Evolutionary conservation across 164 flowering plant species (phyloP).

Genomic region (Warburgia ugandensis): DNA sequence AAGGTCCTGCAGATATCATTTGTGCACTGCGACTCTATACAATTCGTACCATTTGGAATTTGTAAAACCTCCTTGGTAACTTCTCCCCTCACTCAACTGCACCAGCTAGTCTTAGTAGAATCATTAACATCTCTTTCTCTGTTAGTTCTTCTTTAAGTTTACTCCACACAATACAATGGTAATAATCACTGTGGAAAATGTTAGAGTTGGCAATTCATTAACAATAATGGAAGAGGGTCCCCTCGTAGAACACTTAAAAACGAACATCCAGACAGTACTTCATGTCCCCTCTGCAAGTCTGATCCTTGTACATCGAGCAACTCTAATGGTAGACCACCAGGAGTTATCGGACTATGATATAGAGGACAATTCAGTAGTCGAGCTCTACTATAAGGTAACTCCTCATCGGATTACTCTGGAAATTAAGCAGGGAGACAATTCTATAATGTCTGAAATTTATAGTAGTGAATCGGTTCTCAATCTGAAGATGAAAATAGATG

Average conservation of each 20-base stretch:
- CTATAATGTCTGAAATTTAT: background rate
- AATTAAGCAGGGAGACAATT: background rate
- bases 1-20: background rate
- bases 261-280: too few relatives aligned
- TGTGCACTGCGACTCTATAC: background rate
- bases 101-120: too few relatives aligned
- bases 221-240: too few relatives aligned
- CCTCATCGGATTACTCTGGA: background rate
- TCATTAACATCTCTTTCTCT: too few relatives aligned
- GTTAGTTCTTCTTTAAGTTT: too few relatives aligned
- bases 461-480: background rate
- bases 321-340: too few relatives aligned
- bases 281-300: too few relatives aligned
- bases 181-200: too few relatives aligned
- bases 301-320: too few relatives aligned
- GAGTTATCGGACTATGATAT: background rate
- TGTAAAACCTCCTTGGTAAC: background rate
- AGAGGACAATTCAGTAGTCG: background rate
- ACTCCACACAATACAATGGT: too few relatives aligned
- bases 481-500: conserved; percentile 2
- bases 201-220: too few relatives aligned
- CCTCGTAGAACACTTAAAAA: too few relatives aligned
- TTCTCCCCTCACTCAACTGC: background rate
- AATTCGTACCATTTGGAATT: background rate
- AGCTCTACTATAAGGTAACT: background rate